These are phyloP conservation scores for Spinellus fusiger DNA, from an alignment of 192 early-diverging fungal genomes.

Conservation along the genomic window DNA sequence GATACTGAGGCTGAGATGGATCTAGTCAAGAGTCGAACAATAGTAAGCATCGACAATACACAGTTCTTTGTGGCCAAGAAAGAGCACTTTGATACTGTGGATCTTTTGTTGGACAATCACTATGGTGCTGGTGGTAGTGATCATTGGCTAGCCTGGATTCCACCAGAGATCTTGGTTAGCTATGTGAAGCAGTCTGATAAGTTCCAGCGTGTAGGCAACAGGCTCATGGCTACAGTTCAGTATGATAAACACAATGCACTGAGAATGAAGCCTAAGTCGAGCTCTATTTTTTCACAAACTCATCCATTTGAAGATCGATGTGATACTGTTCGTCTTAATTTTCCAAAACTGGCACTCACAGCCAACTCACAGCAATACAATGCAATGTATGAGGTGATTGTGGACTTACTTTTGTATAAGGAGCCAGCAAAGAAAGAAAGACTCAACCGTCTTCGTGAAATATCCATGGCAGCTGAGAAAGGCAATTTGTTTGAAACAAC, in stretches of 20 bases:
- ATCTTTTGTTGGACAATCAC: conserved; percentile 36
- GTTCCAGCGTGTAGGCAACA: conserved; percentile 56
- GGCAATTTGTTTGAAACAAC: conserved; percentile 53
- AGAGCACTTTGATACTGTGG: conserved; percentile 36
- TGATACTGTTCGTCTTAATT: conserved; percentile 60
- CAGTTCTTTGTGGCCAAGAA: conserved; percentile 57
- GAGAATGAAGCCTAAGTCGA: conserved; percentile 46
- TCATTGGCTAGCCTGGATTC: conserved; percentile 66
- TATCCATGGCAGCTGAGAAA: conserved; percentile 76
- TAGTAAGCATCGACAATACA: conserved; percentile 57
- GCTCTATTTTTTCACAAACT: conserved; percentile 8
- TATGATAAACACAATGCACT: conserved; percentile 66
- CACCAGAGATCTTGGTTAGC: conserved; percentile 59
- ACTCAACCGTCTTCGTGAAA: conserved; percentile 64
- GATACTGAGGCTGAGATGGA: conserved; percentile 28
- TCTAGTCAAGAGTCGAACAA: conserved; percentile 56
- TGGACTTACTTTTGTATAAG: conserved; percentile 75
- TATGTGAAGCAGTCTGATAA: conserved; percentile 35
- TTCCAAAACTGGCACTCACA: conserved; percentile 69
- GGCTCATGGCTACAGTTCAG: conserved; percentile 47
- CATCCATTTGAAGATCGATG: conserved; percentile 51
- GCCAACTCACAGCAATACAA: conserved; percentile 75
- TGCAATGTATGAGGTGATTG: conserved; percentile 65
- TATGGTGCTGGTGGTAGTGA: conserved; percentile 38
- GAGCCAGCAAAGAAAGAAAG: conserved; percentile 75